A percentile compares a stretch with the other conserved stretches of the same genome.
These are phyloP conservation scores for Albugo laibachii DNA, from an alignment of 352 stramenopile species.

Conservation along the genomic window DNA sequence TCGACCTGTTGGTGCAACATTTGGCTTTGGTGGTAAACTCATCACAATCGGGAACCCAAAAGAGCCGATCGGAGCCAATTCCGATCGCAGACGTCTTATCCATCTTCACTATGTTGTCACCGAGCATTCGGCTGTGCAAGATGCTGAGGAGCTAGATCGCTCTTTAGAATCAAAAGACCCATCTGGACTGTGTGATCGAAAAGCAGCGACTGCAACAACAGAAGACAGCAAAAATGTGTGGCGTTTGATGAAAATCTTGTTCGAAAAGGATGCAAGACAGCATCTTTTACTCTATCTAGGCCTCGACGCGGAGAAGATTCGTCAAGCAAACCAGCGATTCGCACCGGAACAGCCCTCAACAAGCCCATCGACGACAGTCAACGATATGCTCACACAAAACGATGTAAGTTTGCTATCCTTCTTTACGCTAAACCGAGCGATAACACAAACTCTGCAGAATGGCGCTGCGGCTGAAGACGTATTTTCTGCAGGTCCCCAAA, in stretches of 20 bases:
- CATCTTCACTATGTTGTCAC: conserved; percentile 68
- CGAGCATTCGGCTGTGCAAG: conserved; percentile 58
- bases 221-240: conserved; percentile 65
- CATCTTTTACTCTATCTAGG: conserved; percentile 88
- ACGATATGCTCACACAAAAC: conserved; percentile 23
- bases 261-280: conserved; percentile 89
- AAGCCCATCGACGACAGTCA: conserved; percentile 9
- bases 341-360: conserved; percentile 19
- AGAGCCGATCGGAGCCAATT: conserved; percentile 24
- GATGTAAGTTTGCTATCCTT: conserved; percentile 22
- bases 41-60: conserved; percentile 72
- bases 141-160: conserved; percentile 80
- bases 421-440: not conserved
- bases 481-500: conserved; percentile 27
- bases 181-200: conserved; percentile 84
- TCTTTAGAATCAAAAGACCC: conserved; percentile 82
- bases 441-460: conserved; percentile 10
- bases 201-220: conserved; percentile 36
- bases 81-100: conserved; percentile 44
- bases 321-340: conserved; percentile 62
- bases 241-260: conserved; percentile 88
- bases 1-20: conserved; percentile 80
- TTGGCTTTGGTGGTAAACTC: conserved; percentile 92
- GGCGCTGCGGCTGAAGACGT: conserved; percentile 48
- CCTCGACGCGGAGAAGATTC: conserved; percentile 87